Base-by-base conservation (phyloP, 345 rosid species). In the Murraya paniculata region DNA sequence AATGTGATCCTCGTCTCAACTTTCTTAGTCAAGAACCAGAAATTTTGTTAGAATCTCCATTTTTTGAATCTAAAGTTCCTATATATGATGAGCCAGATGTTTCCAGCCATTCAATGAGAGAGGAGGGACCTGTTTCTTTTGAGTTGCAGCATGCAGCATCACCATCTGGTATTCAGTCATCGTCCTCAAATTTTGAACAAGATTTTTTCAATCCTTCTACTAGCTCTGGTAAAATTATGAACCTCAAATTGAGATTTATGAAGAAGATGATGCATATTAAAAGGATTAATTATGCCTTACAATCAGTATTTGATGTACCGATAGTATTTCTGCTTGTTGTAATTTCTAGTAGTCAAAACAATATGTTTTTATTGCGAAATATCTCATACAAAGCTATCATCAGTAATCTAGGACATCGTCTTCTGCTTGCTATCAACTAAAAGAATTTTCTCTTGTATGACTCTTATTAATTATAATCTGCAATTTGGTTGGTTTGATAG, bases 1-100 rank as follows among this genome's bases (percentile, higher is more conserved):
- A 90, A 73, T 92, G 97, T 35, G 93, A 90, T 80, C 85, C 86
- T 70, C 94, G 91, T 11, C 89, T 92, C 70, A 84, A 89, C 81
- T 87, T 84, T 65, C 79, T 92, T 36, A 89, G 97, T 76, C 88
- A 74, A 64, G 89, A 88, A 81, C 90, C 86, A 50, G 90, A 88
- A 62, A 82, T 80, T 65, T 76, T 77, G 57, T 53, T 89, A 81
- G 89, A 90, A 24, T 90, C 93, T 57, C 93, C 88, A 21, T 85
- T 81, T 80, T 90, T 90, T 75, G 93, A 89, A 77, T 74, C 86
- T 25, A 77, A 76, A 62, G 59, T 73, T 48, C 76, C 91, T 21
- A 80, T 65, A 33, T 84, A 84, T 65, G 81, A 82, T 78, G 88
- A 87, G 72, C 75, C 81, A 16, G 85, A 81, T 80, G 85, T 82